These are phyloP conservation scores for Telopea speciosissima DNA, from an alignment of 177 flowering plant species.

Conservation along the genomic window DNA sequence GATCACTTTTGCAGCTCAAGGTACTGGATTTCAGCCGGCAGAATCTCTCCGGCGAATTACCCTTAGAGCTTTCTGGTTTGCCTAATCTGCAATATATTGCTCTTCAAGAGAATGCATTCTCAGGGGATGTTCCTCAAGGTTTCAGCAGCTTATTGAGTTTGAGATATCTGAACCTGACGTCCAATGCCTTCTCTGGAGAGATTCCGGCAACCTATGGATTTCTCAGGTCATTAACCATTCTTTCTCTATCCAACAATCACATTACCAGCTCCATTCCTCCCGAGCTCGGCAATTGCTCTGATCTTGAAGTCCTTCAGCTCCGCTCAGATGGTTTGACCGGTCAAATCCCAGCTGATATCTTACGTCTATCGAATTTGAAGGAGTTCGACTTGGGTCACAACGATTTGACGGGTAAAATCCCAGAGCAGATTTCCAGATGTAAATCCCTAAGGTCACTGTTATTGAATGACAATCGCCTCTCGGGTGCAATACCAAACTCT, in stretches of 20 bases:
- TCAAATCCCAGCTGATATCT: constrained; percentile 36
- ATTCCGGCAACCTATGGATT: constrained; percentile 63
- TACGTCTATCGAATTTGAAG: constrained; percentile 40
- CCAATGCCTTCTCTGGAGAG: constrained; percentile 49
- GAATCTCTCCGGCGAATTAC: constrained; percentile 55
- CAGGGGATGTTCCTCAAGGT: constrained; percentile 71
- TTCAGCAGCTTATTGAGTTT: constrained; percentile 63
- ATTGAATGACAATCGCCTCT: constrained; percentile 42
- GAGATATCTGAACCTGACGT: constrained; percentile 46
- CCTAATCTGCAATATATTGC: constrained; percentile 60
- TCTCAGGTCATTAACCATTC: constrained; percentile 38
- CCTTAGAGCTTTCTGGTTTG: constrained; percentile 65
- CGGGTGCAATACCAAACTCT: constrained; percentile 53
- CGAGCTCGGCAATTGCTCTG: constrained; percentile 64
- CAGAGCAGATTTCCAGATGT: constrained; percentile 38
- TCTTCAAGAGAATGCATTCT: constrained; percentile 50
- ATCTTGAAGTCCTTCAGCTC: constrained; percentile 54
- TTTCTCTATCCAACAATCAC: constrained; percentile 54
- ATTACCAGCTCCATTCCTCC: constrained; percentile 53
- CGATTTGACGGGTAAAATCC: constrained; percentile 42
- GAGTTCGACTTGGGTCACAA: constrained; percentile 54
- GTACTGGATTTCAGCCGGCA: constrained; percentile 62
- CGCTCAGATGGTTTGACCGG: constrained; percentile 47
- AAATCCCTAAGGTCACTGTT: constrained; percentile 31
- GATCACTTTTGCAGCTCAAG: constrained; percentile 42